Base-by-base conservation (phyloP, 805 yeast species). In the Wickerhamiella cacticola region DNA sequence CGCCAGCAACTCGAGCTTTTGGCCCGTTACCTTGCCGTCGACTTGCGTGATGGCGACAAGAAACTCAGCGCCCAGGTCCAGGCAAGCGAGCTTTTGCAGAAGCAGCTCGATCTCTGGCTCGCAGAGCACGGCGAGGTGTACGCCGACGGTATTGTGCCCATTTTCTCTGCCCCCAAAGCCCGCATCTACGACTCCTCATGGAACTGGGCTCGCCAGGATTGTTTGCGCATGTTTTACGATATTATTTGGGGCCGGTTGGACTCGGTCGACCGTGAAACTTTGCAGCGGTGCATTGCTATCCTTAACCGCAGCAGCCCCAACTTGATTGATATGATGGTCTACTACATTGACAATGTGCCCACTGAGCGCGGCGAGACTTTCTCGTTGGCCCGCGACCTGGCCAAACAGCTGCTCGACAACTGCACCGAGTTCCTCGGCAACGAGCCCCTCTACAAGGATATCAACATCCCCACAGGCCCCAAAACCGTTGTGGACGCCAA, bases 121-220 rank as follows among this genome's bases (percentile, higher is more conserved):
- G 77, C 81, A 74, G 94, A 82, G 67, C 79, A 82, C 56, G 98
- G 98, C 57, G 98, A 92, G 60, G 80, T 80, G 62, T 92, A 88
- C 65, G 88, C 96, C 44, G 75, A 79, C 50, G 97, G 98, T 63
- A 81, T 92, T 59, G 72, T 79, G 56, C 95, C 97, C 36, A 78
- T 81, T 3, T 92, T 92, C 70, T 83, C 95, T 26, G 74, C 89
- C 53, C 75, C 83, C 69, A 92, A 92, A 72, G 95, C 96, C 24
- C 83, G 98, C 72, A 79, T 82, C 48, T 92, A 89, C 67, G 97
- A 92, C 68, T 87, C 96, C 19, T 87, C 88, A 68, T 92, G 98
- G 98, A 94, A 94, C 68, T 92, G 98, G 98, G 96, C 97, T 42
- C 84, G 96, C 68, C 98, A 92, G 72, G 95, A 92, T 65, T 83